Evolutionary conservation across 805 yeast genomes (phyloP).

Genomic region (Myxozyma melibiosi): DNA sequence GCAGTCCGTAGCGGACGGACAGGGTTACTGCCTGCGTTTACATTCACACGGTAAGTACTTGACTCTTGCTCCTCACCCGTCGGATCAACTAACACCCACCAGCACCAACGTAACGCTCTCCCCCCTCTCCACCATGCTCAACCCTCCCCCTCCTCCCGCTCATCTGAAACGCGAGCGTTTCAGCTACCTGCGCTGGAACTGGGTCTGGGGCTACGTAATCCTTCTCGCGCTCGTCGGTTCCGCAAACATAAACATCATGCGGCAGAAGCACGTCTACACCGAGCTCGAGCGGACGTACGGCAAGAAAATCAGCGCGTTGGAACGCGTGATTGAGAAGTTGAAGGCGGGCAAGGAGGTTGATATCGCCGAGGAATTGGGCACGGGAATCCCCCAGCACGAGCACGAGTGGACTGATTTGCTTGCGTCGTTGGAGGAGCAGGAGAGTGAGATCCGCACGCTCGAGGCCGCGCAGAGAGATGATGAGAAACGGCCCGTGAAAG

Average conservation of each 20-base stretch:
- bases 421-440: constrained; percentile 20
- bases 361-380: constrained; percentile 27
- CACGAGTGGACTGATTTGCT: constrained; percentile 25
- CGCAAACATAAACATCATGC: constrained; percentile 27
- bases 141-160: too few species aligned
- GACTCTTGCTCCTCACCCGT: too few species aligned
- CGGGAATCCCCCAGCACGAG: constrained; percentile 27
- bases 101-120: too few species aligned
- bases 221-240: constrained; percentile 30
- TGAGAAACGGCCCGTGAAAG: not conserved
- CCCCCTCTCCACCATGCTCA: too few species aligned
- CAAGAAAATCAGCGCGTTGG: constrained; percentile 15
- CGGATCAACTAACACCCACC: too few species aligned
- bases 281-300: constrained; percentile 14
- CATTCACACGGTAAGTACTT: too few species aligned
- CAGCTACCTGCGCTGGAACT: constrained; percentile 18
- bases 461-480: not conserved
- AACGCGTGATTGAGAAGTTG: constrained; percentile 19
- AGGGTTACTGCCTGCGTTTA: too few species aligned
- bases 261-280: constrained; percentile 18
- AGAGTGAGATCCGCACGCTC: constrained; percentile 5
- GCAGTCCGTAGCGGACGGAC: too few species aligned
- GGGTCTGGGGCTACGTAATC: constrained; percentile 25
- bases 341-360: constrained; percentile 19
- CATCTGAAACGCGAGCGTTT: constrained; percentile 3